Conservation (phyloP, 805 yeast species). For the Priceomyces carsonii region DNA sequence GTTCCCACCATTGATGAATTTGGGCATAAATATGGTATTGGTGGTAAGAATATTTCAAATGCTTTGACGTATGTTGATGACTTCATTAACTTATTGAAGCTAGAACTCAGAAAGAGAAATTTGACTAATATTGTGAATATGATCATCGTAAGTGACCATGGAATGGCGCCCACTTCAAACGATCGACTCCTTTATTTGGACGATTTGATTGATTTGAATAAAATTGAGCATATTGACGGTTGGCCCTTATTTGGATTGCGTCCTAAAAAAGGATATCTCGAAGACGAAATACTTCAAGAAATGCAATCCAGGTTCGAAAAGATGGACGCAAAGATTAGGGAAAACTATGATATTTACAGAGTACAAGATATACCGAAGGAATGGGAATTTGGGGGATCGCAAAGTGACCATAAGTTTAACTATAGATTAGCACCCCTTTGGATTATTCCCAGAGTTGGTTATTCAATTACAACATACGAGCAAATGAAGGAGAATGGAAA, state of each 20-base stretch:
- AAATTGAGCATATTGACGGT: constrained; percentile 68
- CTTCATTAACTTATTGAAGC: constrained; percentile 52
- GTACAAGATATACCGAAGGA: constrained; percentile 55
- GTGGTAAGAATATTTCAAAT: constrained; percentile 54
- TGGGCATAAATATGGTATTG: constrained; percentile 73
- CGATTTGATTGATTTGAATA: constrained; percentile 57
- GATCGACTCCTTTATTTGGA: constrained; percentile 70
- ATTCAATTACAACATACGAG: constrained; percentile 63
- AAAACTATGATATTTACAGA: constrained; percentile 47
- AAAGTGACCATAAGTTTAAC: constrained; percentile 38
- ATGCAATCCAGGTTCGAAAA: constrained; percentile 32
- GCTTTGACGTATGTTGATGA: constrained; percentile 67
- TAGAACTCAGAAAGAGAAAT: constrained; percentile 54
- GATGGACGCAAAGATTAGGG: constrained; percentile 13
- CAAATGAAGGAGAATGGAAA: constrained; percentile 50
- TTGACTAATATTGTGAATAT: constrained; percentile 68
- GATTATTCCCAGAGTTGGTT: constrained; percentile 83
- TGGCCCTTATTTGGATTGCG: constrained; percentile 86
- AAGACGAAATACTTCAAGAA: constrained; percentile 49
- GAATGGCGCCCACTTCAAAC: constrained; percentile 85
- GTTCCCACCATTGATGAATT: constrained; percentile 81
- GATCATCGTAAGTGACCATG: constrained; percentile 85
- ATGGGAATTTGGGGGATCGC: constrained; percentile 54
- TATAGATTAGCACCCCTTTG: constrained; percentile 81
- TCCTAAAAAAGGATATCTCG: constrained; percentile 44